Evolutionary conservation across 345 rosid species (phyloP).

Genomic region (Arabidopsis suecica): DNA sequence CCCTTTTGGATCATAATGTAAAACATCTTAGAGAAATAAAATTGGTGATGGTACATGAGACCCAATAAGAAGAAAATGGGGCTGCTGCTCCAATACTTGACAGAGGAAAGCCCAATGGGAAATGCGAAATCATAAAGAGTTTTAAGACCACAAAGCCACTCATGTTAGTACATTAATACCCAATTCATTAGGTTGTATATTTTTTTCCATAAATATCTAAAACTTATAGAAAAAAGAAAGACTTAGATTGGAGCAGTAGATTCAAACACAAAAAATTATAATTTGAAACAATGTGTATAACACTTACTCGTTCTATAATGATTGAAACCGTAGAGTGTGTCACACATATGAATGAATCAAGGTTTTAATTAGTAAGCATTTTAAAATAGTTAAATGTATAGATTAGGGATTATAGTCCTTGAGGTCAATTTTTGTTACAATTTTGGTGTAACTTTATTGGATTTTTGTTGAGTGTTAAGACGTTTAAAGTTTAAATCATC

Average conservation of each 20-base stretch:
- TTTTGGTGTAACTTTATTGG: too few relatives aligned
- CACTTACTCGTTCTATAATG: background rate
- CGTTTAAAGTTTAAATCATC: background rate
- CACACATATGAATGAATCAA: too few relatives aligned
- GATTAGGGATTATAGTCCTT: too few relatives aligned
- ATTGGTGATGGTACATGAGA: background rate
- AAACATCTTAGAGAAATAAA: background rate
- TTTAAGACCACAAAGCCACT: background rate
- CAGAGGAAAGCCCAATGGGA: conserved; percentile 3
- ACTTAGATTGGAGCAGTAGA: background rate
- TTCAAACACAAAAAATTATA: background rate
- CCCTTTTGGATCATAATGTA: background rate
- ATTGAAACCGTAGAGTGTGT: too few relatives aligned
- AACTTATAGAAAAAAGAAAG: too few relatives aligned
- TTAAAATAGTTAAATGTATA: too few relatives aligned
- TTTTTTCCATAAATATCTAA: too few relatives aligned
- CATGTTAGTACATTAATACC: background rate
- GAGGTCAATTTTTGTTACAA: too few relatives aligned
- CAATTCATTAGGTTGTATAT: background rate
- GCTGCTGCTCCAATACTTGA: background rate
- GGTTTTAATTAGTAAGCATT: too few relatives aligned
- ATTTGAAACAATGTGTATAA: background rate
- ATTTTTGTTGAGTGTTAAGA: background rate
- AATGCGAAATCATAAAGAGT: background rate
- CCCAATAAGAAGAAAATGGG: background rate